Conservation (phyloP, 208 protist genomes). For the Leishmania major region DNA sequence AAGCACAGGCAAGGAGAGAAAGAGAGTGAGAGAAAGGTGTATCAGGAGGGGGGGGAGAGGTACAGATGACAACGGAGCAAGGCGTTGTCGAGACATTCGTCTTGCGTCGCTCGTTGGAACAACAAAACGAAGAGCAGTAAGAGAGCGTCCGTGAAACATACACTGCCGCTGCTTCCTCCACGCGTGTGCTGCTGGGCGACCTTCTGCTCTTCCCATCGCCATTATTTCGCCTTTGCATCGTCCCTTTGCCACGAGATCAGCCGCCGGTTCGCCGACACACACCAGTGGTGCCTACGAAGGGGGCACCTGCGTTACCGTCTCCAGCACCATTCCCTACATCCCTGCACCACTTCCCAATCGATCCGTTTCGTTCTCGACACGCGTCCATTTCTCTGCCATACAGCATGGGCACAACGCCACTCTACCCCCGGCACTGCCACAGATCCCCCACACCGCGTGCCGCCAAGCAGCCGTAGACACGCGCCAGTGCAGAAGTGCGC, state of each 20-base stretch:
- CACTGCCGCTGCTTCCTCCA: no score
- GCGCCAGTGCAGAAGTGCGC: not conserved
- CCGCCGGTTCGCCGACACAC: not conserved
- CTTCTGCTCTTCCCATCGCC: no score
- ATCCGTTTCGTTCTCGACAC: no score
- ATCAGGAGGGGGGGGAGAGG: not conserved
- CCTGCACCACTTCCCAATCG: not conserved
- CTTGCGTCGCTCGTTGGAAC: not conserved
- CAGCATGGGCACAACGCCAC: not conserved
- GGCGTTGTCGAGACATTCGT: not conserved
- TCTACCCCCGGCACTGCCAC: not conserved
- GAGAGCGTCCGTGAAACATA: no score
- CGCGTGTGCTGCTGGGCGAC: no score
- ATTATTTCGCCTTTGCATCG: no score
- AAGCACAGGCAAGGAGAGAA: not conserved
- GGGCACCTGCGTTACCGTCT: not conserved
- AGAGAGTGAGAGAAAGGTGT: not conserved
- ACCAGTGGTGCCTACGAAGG: not conserved
- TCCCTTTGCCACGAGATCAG: not conserved
- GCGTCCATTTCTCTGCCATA: not conserved
- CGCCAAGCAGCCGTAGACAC: not conserved
- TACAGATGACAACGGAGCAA: not conserved
- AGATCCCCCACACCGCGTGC: not conserved
- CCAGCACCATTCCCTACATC: not conserved
- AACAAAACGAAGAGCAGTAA: not conserved